Percentiles rank a stretch among this genome's conserved stretches.
phyloP scores from a whole-genome alignment of 2,329 filamentous ascomycete genomes.

The Kalmusia sp. region DNA sequence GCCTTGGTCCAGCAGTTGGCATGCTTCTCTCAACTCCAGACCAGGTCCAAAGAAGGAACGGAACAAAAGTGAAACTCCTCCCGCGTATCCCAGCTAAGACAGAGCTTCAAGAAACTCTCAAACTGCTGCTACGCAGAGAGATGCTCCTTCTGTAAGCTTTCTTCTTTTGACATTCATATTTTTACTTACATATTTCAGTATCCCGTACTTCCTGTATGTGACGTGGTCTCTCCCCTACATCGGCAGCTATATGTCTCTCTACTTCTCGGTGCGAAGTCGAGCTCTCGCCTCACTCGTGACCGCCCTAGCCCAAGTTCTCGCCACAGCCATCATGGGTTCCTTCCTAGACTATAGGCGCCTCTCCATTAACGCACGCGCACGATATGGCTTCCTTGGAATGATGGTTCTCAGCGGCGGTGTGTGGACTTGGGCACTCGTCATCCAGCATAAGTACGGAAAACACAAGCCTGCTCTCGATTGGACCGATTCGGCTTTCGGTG shows the following conservation, averaged over 20 bases:
- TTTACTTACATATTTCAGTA: too few species aligned
- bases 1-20: constrained; percentile 20
- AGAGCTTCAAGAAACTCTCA: constrained; percentile 17
- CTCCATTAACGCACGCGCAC: constrained; percentile 24
- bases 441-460: constrained; percentile 35
- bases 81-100: constrained; percentile 11
- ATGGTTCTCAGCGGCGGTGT: constrained; percentile 34
- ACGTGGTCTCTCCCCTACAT: constrained; percentile 27
- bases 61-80: constrained; percentile 14
- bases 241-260: constrained; percentile 23
- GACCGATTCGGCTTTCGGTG: constrained; percentile 30
- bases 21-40: constrained; percentile 20
- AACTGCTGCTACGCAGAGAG: constrained; percentile 14
- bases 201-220: constrained; percentile 30
- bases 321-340: constrained; percentile 28
- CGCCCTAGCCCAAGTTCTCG: constrained; percentile 30
- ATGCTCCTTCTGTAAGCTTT: too few species aligned
- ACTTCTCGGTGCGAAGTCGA: constrained; percentile 23
- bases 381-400: constrained; percentile 28
- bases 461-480: constrained; percentile 36
- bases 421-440: constrained; percentile 38
- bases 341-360: constrained; percentile 34
- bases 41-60: constrained; percentile 22
- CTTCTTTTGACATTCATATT: too few species aligned
- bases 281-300: constrained; percentile 25